These are phyloP conservation scores for Quercus suber DNA, from an alignment of 306 rosid genomes.

Conservation along the genomic window DNA sequence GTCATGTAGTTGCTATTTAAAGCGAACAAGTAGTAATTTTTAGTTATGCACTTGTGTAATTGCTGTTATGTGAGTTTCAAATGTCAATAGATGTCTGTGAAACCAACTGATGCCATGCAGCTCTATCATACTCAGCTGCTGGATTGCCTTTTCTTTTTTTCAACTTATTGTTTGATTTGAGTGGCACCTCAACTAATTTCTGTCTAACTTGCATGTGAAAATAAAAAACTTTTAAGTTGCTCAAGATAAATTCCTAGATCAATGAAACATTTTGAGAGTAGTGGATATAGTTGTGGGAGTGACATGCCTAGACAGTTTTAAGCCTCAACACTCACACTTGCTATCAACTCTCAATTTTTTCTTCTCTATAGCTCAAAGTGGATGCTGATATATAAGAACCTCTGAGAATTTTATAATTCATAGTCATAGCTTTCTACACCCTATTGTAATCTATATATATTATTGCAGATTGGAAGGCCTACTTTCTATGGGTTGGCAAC, in stretches of 20 bases:
- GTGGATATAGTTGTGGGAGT: too few species aligned
- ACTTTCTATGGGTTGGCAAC: slow-evolving; percentile 41
- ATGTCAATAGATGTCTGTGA: not conserved
- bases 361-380: not conserved
- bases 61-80: not conserved
- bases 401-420: not conserved
- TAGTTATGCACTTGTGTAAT: not conserved
- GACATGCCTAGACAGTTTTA: too few species aligned
- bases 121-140: not conserved
- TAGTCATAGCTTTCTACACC: not conserved
- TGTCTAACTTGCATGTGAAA: not conserved
- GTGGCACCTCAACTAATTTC: not conserved
- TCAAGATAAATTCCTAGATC: not conserved
- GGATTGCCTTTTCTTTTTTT: not conserved
- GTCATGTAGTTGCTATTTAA: not conserved
- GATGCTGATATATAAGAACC: not conserved
- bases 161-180: not conserved
- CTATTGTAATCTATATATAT: not conserved
- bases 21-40: not conserved
- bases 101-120: not conserved
- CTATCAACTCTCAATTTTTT: not conserved
- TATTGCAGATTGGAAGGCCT: slow-evolving; percentile 2
- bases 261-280: not conserved
- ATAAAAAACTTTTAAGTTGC: not conserved
- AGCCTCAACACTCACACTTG: too few species aligned